phyloP scores from a whole-genome alignment of 164 flowering plant species.

The Macadamia tetraphylla region DNA sequence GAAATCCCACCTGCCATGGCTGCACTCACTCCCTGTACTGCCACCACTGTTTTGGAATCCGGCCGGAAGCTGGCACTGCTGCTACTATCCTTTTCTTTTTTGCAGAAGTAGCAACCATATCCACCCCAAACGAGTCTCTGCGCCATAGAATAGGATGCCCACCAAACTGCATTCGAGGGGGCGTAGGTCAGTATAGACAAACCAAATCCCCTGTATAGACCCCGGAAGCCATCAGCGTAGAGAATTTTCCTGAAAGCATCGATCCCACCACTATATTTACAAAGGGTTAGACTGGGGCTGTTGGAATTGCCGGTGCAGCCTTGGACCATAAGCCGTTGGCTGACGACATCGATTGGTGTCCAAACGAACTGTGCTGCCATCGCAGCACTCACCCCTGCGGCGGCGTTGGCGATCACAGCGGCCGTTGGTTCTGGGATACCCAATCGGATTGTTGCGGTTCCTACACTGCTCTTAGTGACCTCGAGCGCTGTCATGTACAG shows the following conservation, averaged over 20 bases:
- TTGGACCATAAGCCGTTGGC: constrained; percentile 87
- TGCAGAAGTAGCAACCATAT: constrained; percentile 30
- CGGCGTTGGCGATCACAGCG: constrained; percentile 67
- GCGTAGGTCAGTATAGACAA: constrained; percentile 77
- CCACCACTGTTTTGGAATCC: constrained; percentile 36
- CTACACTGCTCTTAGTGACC: constrained; percentile 67
- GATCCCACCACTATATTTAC: constrained; percentile 54
- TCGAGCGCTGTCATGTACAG: constrained; percentile 81
- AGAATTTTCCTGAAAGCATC: constrained; percentile 69
- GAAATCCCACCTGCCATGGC: constrained; percentile 55
- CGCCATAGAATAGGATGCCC: constrained; percentile 76
- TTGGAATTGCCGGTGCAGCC: constrained; percentile 18
- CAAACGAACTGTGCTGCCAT: constrained; percentile 87
- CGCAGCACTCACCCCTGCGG: constrained; percentile 70
- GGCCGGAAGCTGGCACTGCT: constrained; percentile 18
- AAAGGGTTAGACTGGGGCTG: background rate
- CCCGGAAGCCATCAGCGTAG: constrained; percentile 46
- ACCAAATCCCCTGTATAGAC: constrained; percentile 83
- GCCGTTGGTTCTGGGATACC: constrained; percentile 62
- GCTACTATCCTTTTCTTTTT: constrained; percentile 9
- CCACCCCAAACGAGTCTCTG: constrained; percentile 59
- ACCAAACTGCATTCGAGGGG: constrained; percentile 92
- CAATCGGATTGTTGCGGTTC: constrained; percentile 38
- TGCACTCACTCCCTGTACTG: constrained; percentile 55
- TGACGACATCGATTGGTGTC: constrained; percentile 83